Evolutionary conservation across 2,329 filamentous ascomycete genomes (phyloP), one percentile per base, ranked within the genome.

Genomic region (Ascochyta pisi): DNA sequence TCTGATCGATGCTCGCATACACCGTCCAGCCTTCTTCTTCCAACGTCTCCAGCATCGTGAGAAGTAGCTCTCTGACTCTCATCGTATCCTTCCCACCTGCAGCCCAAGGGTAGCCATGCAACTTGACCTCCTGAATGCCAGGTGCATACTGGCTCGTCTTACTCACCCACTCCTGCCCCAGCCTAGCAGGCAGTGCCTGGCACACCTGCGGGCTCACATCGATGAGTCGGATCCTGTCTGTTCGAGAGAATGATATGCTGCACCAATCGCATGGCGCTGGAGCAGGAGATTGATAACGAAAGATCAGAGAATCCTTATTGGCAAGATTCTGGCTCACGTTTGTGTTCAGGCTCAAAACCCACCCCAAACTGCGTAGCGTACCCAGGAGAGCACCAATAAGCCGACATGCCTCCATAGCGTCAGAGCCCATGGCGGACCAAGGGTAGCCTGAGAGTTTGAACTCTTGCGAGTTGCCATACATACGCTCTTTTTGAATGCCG

Each of bases 1-100:
- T 62, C 55, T 77, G 73, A 54, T 77, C 73, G 26, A 79, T 64
- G 54, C 74, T 76, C 1, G 74, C 73, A 64, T 78, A 78, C 13
- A 78, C 66, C 42, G 68, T 73, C 70, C 75, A 78, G 1, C 76
- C 76, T 45, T 74, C 65, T 4, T 60, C 60, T 54, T 78, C 77
- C 24, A 78, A 59, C 13, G 55, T 57, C 41, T 73, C 73, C 54
- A 77, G 51, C 56, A 78, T 57, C 35, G 54, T 69, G 56, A 78
- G 58, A 34, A 78, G 43, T 42, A 77, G 46, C 45, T 73, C 56
- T 23, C 75, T 66, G 10, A 68, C 70, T n/a, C 50, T 64, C 68
- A 78, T 74, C 3, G 75, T 76, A 45, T 75, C 70, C 39, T 67
- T 67, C 1, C 74, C 74, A 6, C 38, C 51, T 1, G 76, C 65